A percentile compares a stretch with the other conserved stretches of the same genome.
Evolutionary conservation across 2,329 filamentous ascomycete species (phyloP).

Genomic region (Diaporthe sp.): DNA sequence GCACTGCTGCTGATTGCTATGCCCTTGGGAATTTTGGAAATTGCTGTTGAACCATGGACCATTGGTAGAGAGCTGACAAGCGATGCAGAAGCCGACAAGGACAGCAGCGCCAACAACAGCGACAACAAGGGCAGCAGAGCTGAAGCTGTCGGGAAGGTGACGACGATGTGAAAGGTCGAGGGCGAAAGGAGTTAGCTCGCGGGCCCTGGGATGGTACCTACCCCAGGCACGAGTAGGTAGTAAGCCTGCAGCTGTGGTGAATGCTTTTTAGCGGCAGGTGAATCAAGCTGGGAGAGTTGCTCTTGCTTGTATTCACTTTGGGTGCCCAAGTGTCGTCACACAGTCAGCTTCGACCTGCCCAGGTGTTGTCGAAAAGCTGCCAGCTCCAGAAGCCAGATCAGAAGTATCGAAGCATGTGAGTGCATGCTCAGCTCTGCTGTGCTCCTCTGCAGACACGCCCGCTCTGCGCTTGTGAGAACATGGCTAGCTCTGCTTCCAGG

Average conservation of each 20-base stretch:
- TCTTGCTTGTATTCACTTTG: conserved; percentile 21
- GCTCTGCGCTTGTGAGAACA: background rate
- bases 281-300: conserved; percentile 1
- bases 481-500: background rate
- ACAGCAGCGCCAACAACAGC: background rate
- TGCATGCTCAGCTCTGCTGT: background rate
- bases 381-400: conserved; percentile 20
- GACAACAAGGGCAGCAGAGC: background rate
- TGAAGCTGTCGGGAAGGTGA: conserved; percentile 4
- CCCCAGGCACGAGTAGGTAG: background rate
- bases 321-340: background rate
- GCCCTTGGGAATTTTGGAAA: background rate
- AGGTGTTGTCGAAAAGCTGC: conserved; percentile 17
- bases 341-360: background rate
- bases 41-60: conserved; percentile 15
- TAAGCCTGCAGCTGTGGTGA: background rate
- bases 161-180: conserved; percentile 14
- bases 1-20: background rate
- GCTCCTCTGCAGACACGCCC: background rate
- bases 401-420: conserved; percentile 28
- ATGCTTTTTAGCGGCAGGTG: background rate
- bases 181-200: conserved; percentile 5
- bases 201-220: background rate
- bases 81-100: background rate
- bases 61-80: conserved; percentile 15